Evolutionary conservation across 345 rosid species (phyloP).

Genomic region (Sonneratia caseolaris): DNA sequence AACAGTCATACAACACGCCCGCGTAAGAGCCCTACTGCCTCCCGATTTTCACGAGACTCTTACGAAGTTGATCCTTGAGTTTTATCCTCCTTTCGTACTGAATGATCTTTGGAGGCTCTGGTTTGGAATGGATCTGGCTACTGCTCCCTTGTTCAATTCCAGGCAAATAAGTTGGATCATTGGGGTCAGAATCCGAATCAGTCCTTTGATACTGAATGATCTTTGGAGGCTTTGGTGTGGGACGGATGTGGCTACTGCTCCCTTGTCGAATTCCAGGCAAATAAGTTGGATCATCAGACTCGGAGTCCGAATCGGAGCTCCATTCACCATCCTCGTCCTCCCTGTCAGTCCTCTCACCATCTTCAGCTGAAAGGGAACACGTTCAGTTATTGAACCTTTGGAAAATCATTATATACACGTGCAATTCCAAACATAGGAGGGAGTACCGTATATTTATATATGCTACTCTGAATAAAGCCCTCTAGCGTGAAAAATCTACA

Average conservation of each 20-base stretch:
- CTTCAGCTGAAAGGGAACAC: not conserved
- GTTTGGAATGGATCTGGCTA: not conserved
- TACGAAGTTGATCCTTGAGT: not conserved
- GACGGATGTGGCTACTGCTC: not conserved
- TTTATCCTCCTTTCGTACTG: not conserved
- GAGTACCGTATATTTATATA: too few species aligned
- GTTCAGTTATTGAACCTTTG: not conserved
- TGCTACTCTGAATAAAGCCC: too few species aligned
- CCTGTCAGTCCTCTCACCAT: not conserved
- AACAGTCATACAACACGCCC: not conserved
- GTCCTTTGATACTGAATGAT: too few species aligned
- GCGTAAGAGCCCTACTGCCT: not conserved
- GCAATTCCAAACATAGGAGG: too few species aligned
- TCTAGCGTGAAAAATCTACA: too few species aligned
- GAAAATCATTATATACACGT: not conserved
- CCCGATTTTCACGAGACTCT: not conserved
- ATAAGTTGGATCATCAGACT: not conserved
- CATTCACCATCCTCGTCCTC: not conserved
- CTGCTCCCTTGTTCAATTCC: not conserved
- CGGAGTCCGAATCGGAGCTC: not conserved
- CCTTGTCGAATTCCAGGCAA: not conserved
- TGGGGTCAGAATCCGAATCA: not conserved
- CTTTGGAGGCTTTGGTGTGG: too few species aligned
- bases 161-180: not conserved
- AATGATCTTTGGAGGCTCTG: not conserved